Percentiles rank a stretch among this genome's conserved stretches.
These are phyloP conservation scores for Chenopodium berlandieri DNA, from an alignment of 148 eudicot species.

Conservation along the genomic window DNA sequence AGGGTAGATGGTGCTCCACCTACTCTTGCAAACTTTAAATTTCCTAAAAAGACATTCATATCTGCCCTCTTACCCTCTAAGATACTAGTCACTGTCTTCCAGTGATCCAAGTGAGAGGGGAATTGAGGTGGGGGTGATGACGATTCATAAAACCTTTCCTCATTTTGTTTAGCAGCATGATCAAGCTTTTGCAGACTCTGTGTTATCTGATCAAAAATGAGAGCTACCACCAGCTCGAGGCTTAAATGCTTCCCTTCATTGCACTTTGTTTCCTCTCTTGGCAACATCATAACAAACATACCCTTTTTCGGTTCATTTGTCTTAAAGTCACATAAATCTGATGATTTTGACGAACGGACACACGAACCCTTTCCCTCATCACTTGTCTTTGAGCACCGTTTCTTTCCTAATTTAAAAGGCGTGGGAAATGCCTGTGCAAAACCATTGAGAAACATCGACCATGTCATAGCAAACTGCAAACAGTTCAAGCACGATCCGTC, in stretches of 20 bases:
- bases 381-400: conserved; percentile 37
- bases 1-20: conserved; percentile 81
- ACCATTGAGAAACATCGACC: conserved; percentile 67
- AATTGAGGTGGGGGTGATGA: conserved; percentile 28
- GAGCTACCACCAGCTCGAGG: conserved; percentile 61
- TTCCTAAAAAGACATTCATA: conserved; percentile 63
- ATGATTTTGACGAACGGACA: conserved; percentile 27
- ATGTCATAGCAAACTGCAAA: conserved; percentile 67
- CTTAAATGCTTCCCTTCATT: conserved; percentile 49
- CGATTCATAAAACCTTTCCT: conserved; percentile 33
- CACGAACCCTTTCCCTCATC: conserved; percentile 33
- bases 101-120: conserved; percentile 48
- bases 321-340: conserved; percentile 35
- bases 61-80: conserved; percentile 74
- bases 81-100: conserved; percentile 51
- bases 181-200: conserved; percentile 68
- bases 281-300: conserved; percentile 31
- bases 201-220: conserved; percentile 57
- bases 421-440: conserved; percentile 63
- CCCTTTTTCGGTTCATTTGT: conserved; percentile 36
- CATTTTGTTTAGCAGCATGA: conserved; percentile 37
- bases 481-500: conserved; percentile 63
- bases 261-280: conserved; percentile 31
- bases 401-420: conserved; percentile 57
- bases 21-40: conserved; percentile 80